Conservation (phyloP, 108 stramenopile genomes). For the Thalassiosira profunda region DNA sequence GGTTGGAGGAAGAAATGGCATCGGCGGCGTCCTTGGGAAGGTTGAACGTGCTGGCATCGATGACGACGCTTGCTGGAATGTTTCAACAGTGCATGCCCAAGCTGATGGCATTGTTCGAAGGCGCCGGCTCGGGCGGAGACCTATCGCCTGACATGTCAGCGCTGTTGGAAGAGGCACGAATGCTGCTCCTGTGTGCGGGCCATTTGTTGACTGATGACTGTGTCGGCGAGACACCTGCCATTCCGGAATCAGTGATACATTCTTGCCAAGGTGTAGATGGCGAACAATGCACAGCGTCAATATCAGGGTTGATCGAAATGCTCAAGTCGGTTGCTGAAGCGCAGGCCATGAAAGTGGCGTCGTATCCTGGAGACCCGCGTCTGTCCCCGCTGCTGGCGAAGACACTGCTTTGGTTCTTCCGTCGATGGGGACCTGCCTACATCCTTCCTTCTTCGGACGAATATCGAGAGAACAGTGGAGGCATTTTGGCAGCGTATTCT, state of each 20-base stretch:
- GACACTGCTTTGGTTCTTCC: constrained; percentile 79
- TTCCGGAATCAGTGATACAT: constrained; percentile 66
- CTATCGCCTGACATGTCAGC: constrained; percentile 77
- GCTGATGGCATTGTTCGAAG: constrained; percentile 63
- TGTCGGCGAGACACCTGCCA: constrained; percentile 74
- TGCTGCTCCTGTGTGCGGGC: constrained; percentile 68
- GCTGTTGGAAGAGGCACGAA: constrained; percentile 83
- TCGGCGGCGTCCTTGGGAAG: constrained; percentile 71
- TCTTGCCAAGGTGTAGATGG: constrained; percentile 46
- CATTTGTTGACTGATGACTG: constrained; percentile 88
- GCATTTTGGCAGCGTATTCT: constrained; percentile 65
- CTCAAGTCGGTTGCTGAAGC: constrained; percentile 68
- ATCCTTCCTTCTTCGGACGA: constrained; percentile 59
- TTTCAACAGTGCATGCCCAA: constrained; percentile 62
- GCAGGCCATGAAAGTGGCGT: constrained; percentile 69
- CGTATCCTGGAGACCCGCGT: constrained; percentile 54
- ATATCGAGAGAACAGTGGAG: constrained; percentile 50
- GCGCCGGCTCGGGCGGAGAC: constrained; percentile 11
- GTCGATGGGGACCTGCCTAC: constrained; percentile 83
- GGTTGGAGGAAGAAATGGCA: constrained; percentile 83
- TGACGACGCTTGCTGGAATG: constrained; percentile 59
- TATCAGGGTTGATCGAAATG: constrained; percentile 55
- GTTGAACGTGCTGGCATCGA: constrained; percentile 57
- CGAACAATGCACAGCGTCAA: constrained; percentile 39
- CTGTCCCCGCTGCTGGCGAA: constrained; percentile 83